These are phyloP conservation scores for Verticillium dahliae DNA, from an alignment of 2,329 filamentous ascomycete species.

Conservation along the genomic window DNA sequence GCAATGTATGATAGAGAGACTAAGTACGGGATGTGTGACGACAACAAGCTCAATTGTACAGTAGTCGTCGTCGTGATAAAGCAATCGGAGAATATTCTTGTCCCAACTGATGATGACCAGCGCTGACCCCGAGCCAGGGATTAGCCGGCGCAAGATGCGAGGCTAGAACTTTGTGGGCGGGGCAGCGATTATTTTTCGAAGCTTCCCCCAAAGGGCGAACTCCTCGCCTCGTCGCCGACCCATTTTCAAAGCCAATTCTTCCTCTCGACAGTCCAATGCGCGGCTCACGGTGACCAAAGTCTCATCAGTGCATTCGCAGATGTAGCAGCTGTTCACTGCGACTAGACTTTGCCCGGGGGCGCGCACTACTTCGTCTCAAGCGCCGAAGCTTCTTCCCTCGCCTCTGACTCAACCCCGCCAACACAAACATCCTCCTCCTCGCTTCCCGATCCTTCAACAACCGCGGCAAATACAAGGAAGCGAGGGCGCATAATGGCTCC, in stretches of 20 bases:
- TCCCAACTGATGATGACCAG: neutral
- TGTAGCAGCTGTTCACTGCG: neutral
- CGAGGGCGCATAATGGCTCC: neutral
- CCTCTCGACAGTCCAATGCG: neutral
- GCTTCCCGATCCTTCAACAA: neutral
- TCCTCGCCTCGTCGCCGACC: conserved; percentile 12
- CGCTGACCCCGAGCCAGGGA: neutral
- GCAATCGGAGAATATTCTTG: neutral
- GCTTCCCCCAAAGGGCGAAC: conserved; percentile 3
- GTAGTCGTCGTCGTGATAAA: too few relatives aligned
- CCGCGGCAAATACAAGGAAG: too few relatives aligned
- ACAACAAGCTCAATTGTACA: too few relatives aligned
- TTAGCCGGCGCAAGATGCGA: neutral
- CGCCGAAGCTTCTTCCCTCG: neutral
- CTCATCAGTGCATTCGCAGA: neutral
- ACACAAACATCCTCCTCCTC: neutral
- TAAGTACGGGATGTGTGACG: too few relatives aligned
- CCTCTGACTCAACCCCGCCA: conserved; percentile 1
- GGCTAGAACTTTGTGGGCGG: conserved; percentile 3
- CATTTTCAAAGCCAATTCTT: conserved; percentile 4
- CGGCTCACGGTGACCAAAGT: neutral
- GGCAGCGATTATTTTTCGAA: conserved; percentile 3
- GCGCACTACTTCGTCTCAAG: neutral
- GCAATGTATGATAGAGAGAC: neutral
- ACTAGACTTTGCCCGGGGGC: neutral